Base-by-base conservation (phyloP, 1,284 basidiomycete genomes). In the Trichosporon sp. region DNA sequence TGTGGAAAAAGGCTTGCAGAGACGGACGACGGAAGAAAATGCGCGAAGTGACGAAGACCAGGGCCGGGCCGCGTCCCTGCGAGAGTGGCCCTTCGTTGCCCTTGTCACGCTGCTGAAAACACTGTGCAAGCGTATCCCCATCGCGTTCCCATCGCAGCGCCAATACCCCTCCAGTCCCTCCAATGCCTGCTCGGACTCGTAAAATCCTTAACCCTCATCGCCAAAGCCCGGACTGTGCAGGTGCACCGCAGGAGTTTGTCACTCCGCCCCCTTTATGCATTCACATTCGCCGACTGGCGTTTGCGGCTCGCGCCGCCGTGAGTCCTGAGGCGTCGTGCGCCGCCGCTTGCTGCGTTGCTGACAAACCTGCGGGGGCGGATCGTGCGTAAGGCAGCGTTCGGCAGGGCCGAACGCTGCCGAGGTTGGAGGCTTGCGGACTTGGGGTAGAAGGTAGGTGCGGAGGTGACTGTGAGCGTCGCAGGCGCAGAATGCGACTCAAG, bases 41-140 rank as follows among this genome's bases (percentile, higher is more conserved):
- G 21, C 12, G 40, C 12, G 40, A 31, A 16, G 43, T 66, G 51
- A 21, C 8, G 26, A 54, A 54, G 21, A 5, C 4, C 51, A 54
- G 51, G 51, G 51, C 51, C 8, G 19, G 51, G 7, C 51, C 51
- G 35, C 35, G 5, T 54, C 21, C 51, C 21, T 54, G 51, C 19
- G 51, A 54, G 7, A 1, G 19, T 19, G 51, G 51, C 21, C 51
- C 51, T 26, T 54, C 21, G 19, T 11, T n/a, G 21, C 51, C 51
- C 51, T 54, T 54, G 51, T 54, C 51, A 54, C 51, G 51, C 51
- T 54, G 51, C 51, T 54, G 51, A 19, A 19, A 54, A 26, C 10
- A 54, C 21, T 54, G n/a, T 54, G 51, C 51, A 54, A 54, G 51
- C 51, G 51, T 54, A 8, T 54, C 51, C 51, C 51, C 51, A 54